Evolutionary conservation across 2,329 filamentous ascomycete genomes (phyloP).

Genomic region (Ceratocystis variospora): DNA sequence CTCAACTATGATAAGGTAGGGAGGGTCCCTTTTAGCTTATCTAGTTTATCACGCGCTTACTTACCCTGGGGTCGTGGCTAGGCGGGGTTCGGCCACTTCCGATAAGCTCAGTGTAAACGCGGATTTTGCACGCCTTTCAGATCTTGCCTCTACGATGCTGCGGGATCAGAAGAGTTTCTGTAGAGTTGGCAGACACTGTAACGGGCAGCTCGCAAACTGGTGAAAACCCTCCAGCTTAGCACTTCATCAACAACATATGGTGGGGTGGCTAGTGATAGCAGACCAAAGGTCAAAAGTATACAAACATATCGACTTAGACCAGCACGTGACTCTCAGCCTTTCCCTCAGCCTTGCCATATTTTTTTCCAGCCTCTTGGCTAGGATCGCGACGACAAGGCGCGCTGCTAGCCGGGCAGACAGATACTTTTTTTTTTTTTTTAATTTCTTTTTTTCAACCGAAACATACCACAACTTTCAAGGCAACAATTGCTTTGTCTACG

Average conservation of each 20-base stretch:
- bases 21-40: not conserved
- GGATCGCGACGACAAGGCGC: constrained; percentile 11
- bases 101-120: not conserved
- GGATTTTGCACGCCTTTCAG: not conserved
- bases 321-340: constrained; percentile 19
- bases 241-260: too few species aligned
- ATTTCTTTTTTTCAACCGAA: not conserved
- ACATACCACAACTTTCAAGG: not conserved
- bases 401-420: not conserved
- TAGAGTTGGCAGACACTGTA: too few species aligned
- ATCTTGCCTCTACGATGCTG: too few species aligned
- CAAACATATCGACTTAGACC: not conserved
- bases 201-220: too few species aligned
- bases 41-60: not conserved
- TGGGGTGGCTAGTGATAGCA: not conserved
- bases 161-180: too few species aligned
- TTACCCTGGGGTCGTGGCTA: not conserved
- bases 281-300: not conserved
- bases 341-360: constrained; percentile 18
- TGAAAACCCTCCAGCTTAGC: too few species aligned
- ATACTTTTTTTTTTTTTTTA: not conserved
- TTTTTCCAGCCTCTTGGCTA: constrained; percentile 13
- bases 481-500: not conserved
- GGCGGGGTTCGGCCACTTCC: constrained; percentile 6
- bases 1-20: too few species aligned